Base-by-base conservation (phyloP, 179 eudicot species). In the Spinacia oleracea region DNA sequence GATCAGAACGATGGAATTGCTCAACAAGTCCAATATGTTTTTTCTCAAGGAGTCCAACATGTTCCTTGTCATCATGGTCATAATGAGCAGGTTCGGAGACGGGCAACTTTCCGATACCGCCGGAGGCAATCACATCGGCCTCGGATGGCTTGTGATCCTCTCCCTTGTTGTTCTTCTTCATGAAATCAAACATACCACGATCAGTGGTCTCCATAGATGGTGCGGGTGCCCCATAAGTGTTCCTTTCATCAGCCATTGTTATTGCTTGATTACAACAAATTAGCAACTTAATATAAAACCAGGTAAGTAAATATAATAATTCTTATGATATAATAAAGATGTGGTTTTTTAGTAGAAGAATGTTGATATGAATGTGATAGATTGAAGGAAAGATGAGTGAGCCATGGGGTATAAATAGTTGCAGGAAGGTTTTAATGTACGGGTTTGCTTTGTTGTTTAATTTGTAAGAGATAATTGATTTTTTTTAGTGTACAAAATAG, bases 141-240 rank as follows among this genome's bases (percentile, higher is more conserved):
- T 86, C 76, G 18, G 73, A 66, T 40, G 85, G 43, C 81, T n/a
- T n/a, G n/a, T 79, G 80, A 4, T 88, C 85, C 48, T n/a, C n/a
- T n/a, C n/a, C n/a, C n/a, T n/a, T n/a, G n/a, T n/a, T n/a, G n/a
- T 93, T 87, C 86, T 89, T 92, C 79, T 83, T 85, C 72, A 79
- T 35, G 84, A 93, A 89, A 74, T 71, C 93, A 71, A 93, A 93
- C 81, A 89, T n/a, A 1, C 95, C 95, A 6, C 95, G 88, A 38
- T 93, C 97, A 15, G 62, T 77, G 31, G 70, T 65, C 77, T 89
- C 97, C 0, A 81, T 83, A 0, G n/a, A n/a, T n/a, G 56, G 3
- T 7, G 15, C 51, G 16, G 62, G 29, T 68, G 63, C 55, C 29
- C 66, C 51, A 55, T 72, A 34, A 60, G 71, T 63, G 29, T 23